Percentiles rank a stretch among this genome's conserved stretches.
phyloP scores from a whole-genome alignment of 139 green algal genomes.

The Desmodesmus armatus region DNA sequence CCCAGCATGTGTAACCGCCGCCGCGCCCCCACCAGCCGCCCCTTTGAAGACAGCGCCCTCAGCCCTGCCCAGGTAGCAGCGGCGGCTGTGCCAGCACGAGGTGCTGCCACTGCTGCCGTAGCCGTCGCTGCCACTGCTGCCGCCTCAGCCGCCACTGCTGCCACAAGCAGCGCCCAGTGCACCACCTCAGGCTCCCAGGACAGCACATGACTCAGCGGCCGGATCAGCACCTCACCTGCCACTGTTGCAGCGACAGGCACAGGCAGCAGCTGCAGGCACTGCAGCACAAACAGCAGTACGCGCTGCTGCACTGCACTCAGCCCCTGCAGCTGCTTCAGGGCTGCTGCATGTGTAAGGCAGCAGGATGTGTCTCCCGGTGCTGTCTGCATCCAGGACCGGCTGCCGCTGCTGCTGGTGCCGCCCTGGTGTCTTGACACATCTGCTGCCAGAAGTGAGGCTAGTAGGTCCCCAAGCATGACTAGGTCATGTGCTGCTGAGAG shows the following conservation, averaged over 20 bases:
- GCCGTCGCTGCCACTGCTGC: background rate
- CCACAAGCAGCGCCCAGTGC: slow-evolving; percentile 1
- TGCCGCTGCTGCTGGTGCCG: background rate
- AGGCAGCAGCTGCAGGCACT: slow-evolving; percentile 29
- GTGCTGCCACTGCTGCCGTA: too few relatives aligned
- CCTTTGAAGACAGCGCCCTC: background rate
- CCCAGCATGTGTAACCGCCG: slow-evolving; percentile 18
- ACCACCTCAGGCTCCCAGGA: background rate
- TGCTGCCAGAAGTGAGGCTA: background rate
- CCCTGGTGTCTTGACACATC: background rate
- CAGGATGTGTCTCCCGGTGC: background rate
- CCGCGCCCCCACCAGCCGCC: background rate
- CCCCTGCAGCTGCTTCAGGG: background rate
- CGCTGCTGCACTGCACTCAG: background rate
- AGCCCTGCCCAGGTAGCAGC: too few relatives aligned
- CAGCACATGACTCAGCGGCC: background rate
- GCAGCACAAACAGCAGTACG: background rate
- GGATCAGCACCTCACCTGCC: background rate
- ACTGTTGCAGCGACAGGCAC: background rate
- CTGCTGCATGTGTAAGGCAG: background rate
- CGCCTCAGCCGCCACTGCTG: background rate
- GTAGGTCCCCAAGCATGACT: background rate
- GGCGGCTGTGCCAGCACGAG: too few relatives aligned
- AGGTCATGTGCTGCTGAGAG: background rate
- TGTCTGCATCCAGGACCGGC: too few relatives aligned